These are phyloP conservation scores for Globisporangium perplexum DNA, from an alignment of 352 stramenopile species.

Conservation along the genomic window DNA sequence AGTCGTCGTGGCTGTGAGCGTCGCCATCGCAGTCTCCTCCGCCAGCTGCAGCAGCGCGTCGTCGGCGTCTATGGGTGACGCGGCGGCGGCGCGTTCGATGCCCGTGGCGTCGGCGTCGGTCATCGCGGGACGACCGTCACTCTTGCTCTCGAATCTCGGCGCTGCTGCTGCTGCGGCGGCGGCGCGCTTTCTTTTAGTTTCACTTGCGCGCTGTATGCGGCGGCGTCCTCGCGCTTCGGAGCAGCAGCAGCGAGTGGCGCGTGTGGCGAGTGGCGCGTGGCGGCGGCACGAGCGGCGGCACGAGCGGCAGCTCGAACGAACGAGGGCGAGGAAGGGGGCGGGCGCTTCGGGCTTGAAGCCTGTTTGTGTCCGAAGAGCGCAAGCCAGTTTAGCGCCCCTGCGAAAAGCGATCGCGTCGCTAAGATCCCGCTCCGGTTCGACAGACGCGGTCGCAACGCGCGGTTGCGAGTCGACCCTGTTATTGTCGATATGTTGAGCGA, in stretches of 20 bases:
- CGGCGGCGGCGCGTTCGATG: neutral
- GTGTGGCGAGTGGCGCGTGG: too few relatives aligned
- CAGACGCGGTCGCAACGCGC: neutral
- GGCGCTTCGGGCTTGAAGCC: neutral
- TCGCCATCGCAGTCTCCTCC: neutral
- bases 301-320: neutral
- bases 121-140: conserved; percentile 3
- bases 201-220: neutral
- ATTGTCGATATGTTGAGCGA: neutral
- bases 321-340: conserved; percentile 2
- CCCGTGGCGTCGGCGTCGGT: conserved; percentile 10
- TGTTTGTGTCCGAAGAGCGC: conserved; percentile 1
- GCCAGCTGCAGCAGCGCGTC: neutral
- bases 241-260: neutral
- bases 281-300: too few relatives aligned
- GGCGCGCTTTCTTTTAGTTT: neutral
- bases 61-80: neutral
- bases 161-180: neutral
- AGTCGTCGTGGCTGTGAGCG: neutral
- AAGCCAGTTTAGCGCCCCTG: conserved; percentile 1
- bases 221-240: neutral
- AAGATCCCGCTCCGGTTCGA: neutral
- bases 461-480: neutral
- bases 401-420: neutral
- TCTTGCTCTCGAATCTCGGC: neutral